These are phyloP conservation scores for Podila horticola DNA, from an alignment of 192 early-diverging fungal species.

Conservation along the genomic window DNA sequence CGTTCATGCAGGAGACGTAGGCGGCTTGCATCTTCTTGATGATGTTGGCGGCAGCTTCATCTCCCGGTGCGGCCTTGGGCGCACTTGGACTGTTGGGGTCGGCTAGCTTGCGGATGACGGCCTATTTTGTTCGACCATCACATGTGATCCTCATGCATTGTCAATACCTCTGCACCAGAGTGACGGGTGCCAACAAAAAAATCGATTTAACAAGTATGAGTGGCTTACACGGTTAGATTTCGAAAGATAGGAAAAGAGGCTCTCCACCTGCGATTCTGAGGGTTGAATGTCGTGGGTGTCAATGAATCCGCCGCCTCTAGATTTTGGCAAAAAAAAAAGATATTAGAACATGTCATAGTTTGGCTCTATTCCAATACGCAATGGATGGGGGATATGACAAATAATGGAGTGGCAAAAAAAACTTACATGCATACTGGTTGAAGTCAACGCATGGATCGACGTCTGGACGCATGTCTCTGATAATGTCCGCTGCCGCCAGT, in stretches of 20 bases:
- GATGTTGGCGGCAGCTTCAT: slow-evolving; percentile 50
- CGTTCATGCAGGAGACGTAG: slow-evolving; percentile 61
- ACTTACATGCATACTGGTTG: slow-evolving; percentile 66
- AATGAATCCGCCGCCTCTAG: slow-evolving; percentile 12
- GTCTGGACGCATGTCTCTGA: slow-evolving; percentile 55
- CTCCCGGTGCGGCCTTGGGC: slow-evolving; percentile 16
- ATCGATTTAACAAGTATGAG: too few species aligned
- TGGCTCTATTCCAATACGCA: background rate
- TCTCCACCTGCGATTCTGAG: background rate
- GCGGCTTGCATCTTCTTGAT: slow-evolving; percentile 60
- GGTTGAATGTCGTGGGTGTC: background rate
- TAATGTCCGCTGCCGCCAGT: slow-evolving; percentile 52
- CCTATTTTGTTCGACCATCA: background rate
- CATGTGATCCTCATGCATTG: too few species aligned
- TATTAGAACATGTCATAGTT: background rate
- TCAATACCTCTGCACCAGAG: too few species aligned
- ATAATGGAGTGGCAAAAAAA: too few species aligned
- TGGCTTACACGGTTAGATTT: background rate
- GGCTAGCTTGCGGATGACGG: background rate
- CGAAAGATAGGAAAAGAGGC: background rate
- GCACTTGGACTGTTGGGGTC: background rate
- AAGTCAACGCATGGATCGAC: slow-evolving; percentile 73
- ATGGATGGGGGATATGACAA: background rate
- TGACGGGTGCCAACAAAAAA: slow-evolving; percentile 19
- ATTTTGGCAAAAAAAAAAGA: background rate